Percentiles rank a stretch among this genome's conserved stretches.
Evolutionary conservation across 73 alveolate species (phyloP).

Genomic region (Paramecium pentaurelia): DNA sequence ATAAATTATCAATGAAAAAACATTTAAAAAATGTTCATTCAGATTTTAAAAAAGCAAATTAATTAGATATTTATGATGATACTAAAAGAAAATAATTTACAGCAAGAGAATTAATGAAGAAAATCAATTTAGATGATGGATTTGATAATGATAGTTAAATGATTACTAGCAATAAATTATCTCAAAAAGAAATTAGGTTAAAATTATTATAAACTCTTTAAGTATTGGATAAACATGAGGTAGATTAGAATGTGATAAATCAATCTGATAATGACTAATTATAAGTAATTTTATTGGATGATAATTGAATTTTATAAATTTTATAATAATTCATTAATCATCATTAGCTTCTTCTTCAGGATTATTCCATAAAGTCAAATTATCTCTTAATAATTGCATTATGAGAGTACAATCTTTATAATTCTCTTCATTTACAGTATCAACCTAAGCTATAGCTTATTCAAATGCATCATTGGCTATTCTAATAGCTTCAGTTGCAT

Average conservation of each 20-base stretch:
- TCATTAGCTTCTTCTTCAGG: constrained; percentile 70
- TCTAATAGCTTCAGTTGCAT: constrained; percentile 84
- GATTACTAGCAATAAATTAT: neutral
- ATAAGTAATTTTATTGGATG: neutral
- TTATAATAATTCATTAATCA: constrained; percentile 15
- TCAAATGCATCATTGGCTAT: constrained; percentile 87
- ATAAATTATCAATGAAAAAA: neutral
- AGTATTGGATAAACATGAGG: neutral
- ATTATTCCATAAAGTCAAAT: constrained; percentile 88
- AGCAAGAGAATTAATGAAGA: neutral
- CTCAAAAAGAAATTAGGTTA: neutral
- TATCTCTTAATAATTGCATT: constrained; percentile 86
- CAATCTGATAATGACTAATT: neutral
- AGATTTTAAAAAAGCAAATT: neutral
- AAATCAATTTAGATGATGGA: neutral
- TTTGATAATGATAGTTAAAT: neutral
- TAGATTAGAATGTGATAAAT: neutral
- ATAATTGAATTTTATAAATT: neutral
- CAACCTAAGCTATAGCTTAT: constrained; percentile 79
- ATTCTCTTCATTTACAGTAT: constrained; percentile 88
- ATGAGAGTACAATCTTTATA: constrained; percentile 87
- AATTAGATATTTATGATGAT: neutral
- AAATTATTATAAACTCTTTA: neutral
- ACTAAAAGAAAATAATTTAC: neutral
- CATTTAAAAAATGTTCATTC: neutral